Percentiles rank a stretch among this genome's conserved stretches.
Evolutionary conservation across 768 basidiomycete species (phyloP).

Genomic region (Saitozyma sp.): DNA sequence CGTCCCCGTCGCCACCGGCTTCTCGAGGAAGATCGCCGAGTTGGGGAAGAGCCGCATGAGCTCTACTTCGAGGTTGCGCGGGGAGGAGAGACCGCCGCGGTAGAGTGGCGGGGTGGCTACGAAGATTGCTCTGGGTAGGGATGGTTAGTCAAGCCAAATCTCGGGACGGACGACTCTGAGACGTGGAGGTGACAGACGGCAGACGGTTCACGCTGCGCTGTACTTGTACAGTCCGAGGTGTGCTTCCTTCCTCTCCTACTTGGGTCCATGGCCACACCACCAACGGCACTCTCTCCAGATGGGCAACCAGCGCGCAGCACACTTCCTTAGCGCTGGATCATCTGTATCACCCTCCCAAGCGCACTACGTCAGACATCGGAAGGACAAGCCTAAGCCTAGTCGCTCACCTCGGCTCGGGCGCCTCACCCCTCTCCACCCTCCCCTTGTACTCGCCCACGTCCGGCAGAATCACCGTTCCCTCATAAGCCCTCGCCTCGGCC

Average conservation of each 20-base stretch:
- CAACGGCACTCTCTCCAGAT: too few relatives aligned
- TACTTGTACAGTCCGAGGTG: too few relatives aligned
- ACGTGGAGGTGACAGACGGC: too few relatives aligned
- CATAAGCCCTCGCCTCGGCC: slow-evolving; percentile 83
- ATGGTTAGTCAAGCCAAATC: too few relatives aligned
- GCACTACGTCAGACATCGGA: too few relatives aligned
- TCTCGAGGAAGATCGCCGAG: slow-evolving; percentile 84
- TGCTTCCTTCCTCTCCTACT: too few relatives aligned
- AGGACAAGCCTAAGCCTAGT: too few relatives aligned
- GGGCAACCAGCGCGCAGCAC: neutral
- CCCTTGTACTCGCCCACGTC: slow-evolving; percentile 21
- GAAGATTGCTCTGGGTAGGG: slow-evolving; percentile 65
- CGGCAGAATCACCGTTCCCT: slow-evolving; percentile 60
- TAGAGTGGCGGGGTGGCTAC: slow-evolving; percentile 88
- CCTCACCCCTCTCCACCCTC: slow-evolving; percentile 21
- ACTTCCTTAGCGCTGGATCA: neutral
- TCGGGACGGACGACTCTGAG: too few relatives aligned
- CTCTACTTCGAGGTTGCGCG: slow-evolving; percentile 80
- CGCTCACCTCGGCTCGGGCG: slow-evolving; percentile 29
- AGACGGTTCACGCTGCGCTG: too few relatives aligned
- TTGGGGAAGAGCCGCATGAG: slow-evolving; percentile 82
- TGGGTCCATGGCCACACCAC: too few relatives aligned
- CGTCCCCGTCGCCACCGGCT: slow-evolving; percentile 81
- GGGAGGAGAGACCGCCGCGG: slow-evolving; percentile 70
- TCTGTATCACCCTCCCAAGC: too few relatives aligned